Evolutionary conservation across 2,329 filamentous ascomycete species (phyloP), one percentile per base, ranked within the genome.

Genomic region (Dothideomycetes sp.): DNA sequence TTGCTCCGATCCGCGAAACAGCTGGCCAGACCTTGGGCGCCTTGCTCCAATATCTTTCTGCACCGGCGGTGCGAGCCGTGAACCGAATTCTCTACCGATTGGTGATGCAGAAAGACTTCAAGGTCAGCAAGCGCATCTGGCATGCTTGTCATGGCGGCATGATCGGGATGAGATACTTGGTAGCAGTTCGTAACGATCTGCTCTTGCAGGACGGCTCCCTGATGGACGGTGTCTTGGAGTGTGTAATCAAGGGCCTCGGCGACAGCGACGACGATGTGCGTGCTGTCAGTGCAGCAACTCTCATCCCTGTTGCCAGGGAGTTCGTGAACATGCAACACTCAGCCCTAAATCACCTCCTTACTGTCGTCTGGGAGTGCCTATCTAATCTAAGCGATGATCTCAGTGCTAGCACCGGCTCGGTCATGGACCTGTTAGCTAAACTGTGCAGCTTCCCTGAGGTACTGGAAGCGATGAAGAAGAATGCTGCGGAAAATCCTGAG

Each of bases 141-240:
- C 86, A 94, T 44, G 84, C 95, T 29, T 94, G 88, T 53, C 93
- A 98, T 58, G 91, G 91, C 49, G 91, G 91, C 46, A 98, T 98
- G 91, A 88, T 96, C 34, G 91, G 91, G 5, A 65, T 98, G 53
- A 77, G 89, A 52, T 98, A 98, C 55, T 77, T 98, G 34, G 91
- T 98, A 19, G 91, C 91, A 7, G 86, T 98, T 27, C 78, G 91
- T 36, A 95, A 91, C 52, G 91, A 96, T 56, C 67, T 98, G 3
- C 74, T 98, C 4, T 73, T 96, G 18, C 75, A 86, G 53, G 83
- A 95, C 52, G 75, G 74, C 18, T 75, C 81, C 36, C 80, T 98
- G 59, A 87, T 98, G 59, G 91, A 98, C 57, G 91, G 89, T 3
- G 84, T 96, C 4, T 80, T 95, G 39, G 75, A 78, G 45, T 86